Evolutionary conservation across 306 rosid species (phyloP).

Genomic region (Castanospermum australe): DNA sequence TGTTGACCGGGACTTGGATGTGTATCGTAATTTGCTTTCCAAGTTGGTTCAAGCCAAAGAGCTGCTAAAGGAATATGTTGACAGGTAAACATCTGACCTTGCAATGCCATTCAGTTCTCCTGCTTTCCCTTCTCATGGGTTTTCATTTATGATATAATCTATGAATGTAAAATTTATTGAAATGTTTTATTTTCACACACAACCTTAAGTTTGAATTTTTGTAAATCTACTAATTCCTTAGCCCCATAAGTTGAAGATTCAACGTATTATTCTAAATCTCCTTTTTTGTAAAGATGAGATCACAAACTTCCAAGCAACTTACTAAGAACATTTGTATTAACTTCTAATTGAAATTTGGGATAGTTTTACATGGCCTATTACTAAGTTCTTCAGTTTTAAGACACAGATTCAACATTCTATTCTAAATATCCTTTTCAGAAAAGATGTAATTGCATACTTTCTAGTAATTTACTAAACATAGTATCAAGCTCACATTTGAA

Average conservation of each 20-base stretch:
- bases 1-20: conserved; percentile 97
- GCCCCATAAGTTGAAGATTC: background rate
- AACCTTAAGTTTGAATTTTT: background rate
- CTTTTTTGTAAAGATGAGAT: background rate
- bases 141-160: background rate
- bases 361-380: background rate
- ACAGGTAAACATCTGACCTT: conserved; percentile 56
- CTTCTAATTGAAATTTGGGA: background rate
- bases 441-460: background rate
- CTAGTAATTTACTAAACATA: background rate
- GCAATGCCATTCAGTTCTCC: background rate
- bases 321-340: background rate
- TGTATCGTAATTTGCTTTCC: conserved; percentile 92
- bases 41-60: conserved; percentile 98
- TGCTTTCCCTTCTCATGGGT: background rate
- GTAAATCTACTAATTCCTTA: background rate
- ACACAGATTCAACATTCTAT: background rate
- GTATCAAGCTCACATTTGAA: background rate
- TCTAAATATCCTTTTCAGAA: background rate
- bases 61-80: conserved; percentile 87
- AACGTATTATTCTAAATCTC: background rate
- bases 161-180: background rate
- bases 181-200: background rate
- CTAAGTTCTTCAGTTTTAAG: background rate
- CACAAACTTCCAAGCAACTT: background rate